A percentile compares a stretch with the other conserved stretches of the same genome.
These are phyloP conservation scores for Oxyria digyna DNA, from an alignment of 148 eudicot genomes.

Conservation along the genomic window DNA sequence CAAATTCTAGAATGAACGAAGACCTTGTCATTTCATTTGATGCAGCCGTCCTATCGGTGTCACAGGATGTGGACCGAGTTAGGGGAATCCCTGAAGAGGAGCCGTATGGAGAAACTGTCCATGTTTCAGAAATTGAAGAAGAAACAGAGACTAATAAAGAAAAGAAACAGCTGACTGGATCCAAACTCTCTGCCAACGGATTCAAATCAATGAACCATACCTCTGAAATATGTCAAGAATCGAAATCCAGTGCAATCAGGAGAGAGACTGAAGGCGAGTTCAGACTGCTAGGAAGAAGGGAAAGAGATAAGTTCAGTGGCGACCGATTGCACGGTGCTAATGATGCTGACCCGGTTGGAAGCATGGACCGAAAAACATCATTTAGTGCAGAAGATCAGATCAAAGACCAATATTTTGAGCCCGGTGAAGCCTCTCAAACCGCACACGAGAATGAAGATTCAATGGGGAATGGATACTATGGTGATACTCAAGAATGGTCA, in stretches of 20 bases:
- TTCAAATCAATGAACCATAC: conserved; percentile 3
- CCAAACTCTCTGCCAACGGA: background rate
- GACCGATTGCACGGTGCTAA: conserved; percentile 58
- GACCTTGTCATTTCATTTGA: conserved; percentile 58
- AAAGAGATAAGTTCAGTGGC: conserved; percentile 47
- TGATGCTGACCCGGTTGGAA: conserved; percentile 42
- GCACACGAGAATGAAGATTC: conserved; percentile 53
- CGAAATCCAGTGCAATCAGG: conserved; percentile 74
- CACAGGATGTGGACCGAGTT: conserved; percentile 40
- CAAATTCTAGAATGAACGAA: background rate
- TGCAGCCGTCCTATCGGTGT: conserved; percentile 84
- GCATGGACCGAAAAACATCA: conserved; percentile 65
- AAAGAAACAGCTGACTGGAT: conserved; percentile 19
- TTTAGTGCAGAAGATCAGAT: conserved; percentile 49
- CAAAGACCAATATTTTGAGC: conserved; percentile 34
- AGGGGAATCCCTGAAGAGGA: conserved; percentile 58
- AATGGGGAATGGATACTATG: conserved; percentile 50
- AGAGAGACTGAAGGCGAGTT: conserved; percentile 97
- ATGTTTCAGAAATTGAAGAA: conserved; percentile 12
- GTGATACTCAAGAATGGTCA: conserved; percentile 46
- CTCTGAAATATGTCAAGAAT: conserved; percentile 34
- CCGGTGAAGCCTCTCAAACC: conserved; percentile 40
- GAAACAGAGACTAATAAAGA: background rate
- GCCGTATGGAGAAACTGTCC: conserved; percentile 14
- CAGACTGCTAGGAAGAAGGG: conserved; percentile 79